Evolutionary conservation across 2,329 filamentous ascomycete species (phyloP), one percentile per base, ranked within the genome.

Genomic region (Paraconiothyrium brasiliense): DNA sequence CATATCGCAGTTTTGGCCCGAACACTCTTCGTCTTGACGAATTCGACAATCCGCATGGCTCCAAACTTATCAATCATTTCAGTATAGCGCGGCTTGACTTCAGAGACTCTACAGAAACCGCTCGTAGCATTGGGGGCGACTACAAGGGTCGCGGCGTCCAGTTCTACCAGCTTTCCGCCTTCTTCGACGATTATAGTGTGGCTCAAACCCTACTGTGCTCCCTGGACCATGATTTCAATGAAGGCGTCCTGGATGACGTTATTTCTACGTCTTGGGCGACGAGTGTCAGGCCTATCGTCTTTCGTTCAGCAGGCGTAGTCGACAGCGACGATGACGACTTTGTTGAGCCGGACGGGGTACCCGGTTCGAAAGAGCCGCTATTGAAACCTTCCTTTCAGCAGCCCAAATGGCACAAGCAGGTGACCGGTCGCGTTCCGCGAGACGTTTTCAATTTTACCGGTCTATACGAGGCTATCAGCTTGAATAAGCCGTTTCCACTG

Each of bases 121-220:
- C 49, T 10, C 41, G 48, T 59, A 66, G 43, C 47, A 44, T 51
- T 54, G 72, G 57, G 4, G 49, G 59, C 3, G 58, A 30, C 4
- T 76, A 76, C 46, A 39, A 61, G 20, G 41, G 64, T 6, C 51
- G 50, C 14, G 66, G 64, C 2, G 20, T 71, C 8, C 52, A 59
- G 0, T 78, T 79, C 57, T 74, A 73, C 55, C 72, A 67, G 7
- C 51, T 78, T 7, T 69, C 67, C 46, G 58, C 67, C 4, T 35
- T 69, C 4, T 59, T 67, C 3, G 64, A 70, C 22, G 70, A 76
- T 50, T 49, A 74, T 20, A 73, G 73, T 35, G 56, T 76, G 14
- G 66, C 69, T 46, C 67, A 77, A 57, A 56, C 63, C 22, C 55
- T 77, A 14, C 27, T 75, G 14, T 68, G 64, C 35, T 59, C 54